Evolutionary conservation across 2,329 filamentous ascomycete genomes (phyloP).

Genomic region (Teratosphaeria pseudoeucalypti): DNA sequence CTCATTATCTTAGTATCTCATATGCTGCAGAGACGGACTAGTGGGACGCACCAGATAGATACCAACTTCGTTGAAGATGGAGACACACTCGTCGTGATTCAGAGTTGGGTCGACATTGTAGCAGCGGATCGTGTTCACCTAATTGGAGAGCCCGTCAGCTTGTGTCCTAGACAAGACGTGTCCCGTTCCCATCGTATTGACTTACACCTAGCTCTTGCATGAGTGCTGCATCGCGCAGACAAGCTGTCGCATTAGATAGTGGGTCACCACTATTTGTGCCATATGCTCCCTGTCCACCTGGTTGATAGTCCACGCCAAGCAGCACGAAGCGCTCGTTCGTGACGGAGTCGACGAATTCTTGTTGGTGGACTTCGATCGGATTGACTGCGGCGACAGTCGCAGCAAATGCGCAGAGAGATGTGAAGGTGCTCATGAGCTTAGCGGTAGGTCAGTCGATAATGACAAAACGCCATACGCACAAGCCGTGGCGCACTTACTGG

Average conservation of each 20-base stretch:
- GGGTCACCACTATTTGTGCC: conserved; percentile 43
- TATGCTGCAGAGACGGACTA: background rate
- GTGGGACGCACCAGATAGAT: conserved; percentile 47
- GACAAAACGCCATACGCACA: background rate
- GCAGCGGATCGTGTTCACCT: conserved; percentile 53
- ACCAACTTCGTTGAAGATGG: conserved; percentile 55
- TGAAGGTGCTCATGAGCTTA: conserved; percentile 5
- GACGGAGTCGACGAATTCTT: conserved; percentile 51
- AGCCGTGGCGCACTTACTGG: background rate
- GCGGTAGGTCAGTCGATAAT: background rate
- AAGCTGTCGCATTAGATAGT: conserved; percentile 46
- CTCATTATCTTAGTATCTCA: background rate
- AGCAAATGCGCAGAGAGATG: conserved; percentile 2
- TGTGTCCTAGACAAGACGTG: background rate
- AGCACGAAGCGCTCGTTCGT: conserved; percentile 51
- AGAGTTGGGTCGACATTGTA: conserved; percentile 52
- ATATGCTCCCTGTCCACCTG: conserved; percentile 51
- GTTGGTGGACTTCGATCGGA: conserved; percentile 46
- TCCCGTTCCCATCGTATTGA: background rate
- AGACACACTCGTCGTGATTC: conserved; percentile 52
- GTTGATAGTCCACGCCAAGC: conserved; percentile 55
- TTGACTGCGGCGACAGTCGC: conserved; percentile 26
- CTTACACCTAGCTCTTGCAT: conserved; percentile 48
- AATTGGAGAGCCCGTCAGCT: background rate
- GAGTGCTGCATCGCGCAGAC: conserved; percentile 52